These are phyloP conservation scores for Xylaria multiplex DNA, from an alignment of 2,329 filamentous ascomycete species.

Conservation along the genomic window DNA sequence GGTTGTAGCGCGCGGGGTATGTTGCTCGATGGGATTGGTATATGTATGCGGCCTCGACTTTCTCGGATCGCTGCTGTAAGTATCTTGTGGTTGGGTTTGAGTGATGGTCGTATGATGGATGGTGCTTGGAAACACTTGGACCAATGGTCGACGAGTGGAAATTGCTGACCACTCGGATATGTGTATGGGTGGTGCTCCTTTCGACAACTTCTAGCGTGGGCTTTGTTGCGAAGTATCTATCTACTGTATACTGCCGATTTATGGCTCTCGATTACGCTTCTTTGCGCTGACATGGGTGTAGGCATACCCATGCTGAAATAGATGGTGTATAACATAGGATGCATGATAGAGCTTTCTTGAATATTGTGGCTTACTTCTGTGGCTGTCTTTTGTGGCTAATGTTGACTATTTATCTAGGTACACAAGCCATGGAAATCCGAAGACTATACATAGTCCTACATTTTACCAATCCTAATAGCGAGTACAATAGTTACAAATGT, in stretches of 20 bases:
- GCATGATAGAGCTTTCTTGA: not conserved
- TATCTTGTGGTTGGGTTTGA: not conserved
- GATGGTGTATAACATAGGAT: too few species aligned
- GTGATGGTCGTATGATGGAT: constrained; percentile 14
- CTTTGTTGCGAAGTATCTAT: not conserved
- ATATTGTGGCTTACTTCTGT: constrained; percentile 1
- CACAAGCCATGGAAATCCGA: too few species aligned
- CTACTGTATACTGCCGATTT: too few species aligned
- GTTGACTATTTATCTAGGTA: too few species aligned
- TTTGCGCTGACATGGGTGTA: not conserved
- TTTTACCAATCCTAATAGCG: too few species aligned
- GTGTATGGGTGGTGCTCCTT: not conserved
- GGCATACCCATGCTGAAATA: too few species aligned
- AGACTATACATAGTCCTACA: too few species aligned
- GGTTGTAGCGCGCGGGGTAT: constrained; percentile 23
- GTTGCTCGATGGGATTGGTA: not conserved
- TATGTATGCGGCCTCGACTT: constrained; percentile 3
- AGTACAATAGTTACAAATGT: too few species aligned
- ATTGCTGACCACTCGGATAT: not conserved
- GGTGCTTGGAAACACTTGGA: not conserved
- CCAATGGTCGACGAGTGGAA: constrained; percentile 4
- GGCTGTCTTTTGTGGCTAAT: constrained; percentile 3
- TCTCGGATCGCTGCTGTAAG: constrained; percentile 6
- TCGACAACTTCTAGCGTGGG: not conserved
- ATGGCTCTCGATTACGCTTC: not conserved